A percentile compares a stretch with the other conserved stretches of the same genome.
Conservation (phyloP, 192 early-diverging fungal genomes). For the Coemansia sp. region DNA sequence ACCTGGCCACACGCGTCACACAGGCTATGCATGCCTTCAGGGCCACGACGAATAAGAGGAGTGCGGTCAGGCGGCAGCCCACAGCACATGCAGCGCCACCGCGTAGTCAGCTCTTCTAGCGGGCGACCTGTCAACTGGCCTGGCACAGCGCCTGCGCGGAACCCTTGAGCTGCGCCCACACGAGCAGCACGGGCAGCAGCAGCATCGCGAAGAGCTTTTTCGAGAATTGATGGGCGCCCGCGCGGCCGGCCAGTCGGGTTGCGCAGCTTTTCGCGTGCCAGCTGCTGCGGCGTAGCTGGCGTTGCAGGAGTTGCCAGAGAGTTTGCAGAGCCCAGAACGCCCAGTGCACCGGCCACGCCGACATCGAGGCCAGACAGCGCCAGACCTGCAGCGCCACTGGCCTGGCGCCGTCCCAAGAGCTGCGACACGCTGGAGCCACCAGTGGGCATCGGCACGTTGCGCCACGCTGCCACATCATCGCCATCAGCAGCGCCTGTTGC, state of each 20-base stretch:
- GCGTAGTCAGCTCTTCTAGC: constrained; percentile 42
- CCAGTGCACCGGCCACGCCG: not conserved
- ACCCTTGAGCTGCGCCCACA: not conserved
- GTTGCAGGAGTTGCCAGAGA: constrained; percentile 6
- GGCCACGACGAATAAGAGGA: constrained; percentile 42
- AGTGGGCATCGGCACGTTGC: constrained; percentile 1
- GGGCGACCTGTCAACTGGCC: constrained; percentile 29
- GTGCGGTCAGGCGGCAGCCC: constrained; percentile 44
- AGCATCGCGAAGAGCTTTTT: constrained; percentile 50
- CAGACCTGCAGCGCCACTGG: constrained; percentile 1
- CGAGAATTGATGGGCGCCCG: constrained; percentile 49
- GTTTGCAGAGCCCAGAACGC: not conserved
- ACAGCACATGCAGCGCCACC: constrained; percentile 53
- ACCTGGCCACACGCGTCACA: constrained; percentile 41
- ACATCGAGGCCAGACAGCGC: constrained; percentile 9
- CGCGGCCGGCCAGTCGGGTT: constrained; percentile 50
- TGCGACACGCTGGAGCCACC: constrained; percentile 9
- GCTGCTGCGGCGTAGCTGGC: constrained; percentile 21
- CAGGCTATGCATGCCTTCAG: constrained; percentile 51
- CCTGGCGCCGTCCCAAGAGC: constrained; percentile 14
- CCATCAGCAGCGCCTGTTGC: not conserved
- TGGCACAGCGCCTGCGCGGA: constrained; percentile 22
- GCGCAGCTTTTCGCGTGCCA: constrained; percentile 37
- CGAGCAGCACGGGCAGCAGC: constrained; percentile 15
- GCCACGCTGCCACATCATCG: not conserved